Base-by-base conservation (phyloP, 257 asterid genomes). In the Linaria vulgaris region DNA sequence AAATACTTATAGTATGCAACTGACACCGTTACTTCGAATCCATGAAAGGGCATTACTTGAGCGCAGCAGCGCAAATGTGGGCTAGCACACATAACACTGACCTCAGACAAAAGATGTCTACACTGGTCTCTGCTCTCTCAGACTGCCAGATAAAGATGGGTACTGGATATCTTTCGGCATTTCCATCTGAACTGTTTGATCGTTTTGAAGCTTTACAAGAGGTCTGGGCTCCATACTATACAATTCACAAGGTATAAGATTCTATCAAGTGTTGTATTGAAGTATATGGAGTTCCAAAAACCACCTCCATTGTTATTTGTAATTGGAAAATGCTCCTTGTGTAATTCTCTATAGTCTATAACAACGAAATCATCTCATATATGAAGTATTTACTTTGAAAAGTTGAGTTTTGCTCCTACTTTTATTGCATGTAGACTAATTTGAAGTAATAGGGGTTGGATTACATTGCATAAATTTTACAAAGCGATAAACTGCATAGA, bases 161-260 rank as follows among this genome's bases (percentile, higher is more conserved):
- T 12, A 78, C 84, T 7, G 98, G 98, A 0, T 91, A 91, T 79
- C 95, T 91, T 71, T 86, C 96, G 1, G 98, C 96, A 39, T 91
- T 91, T 61, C 96, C 98, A n/a, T 54, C 95, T 2, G 96, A 88
- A 17, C 56, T 72, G 47, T 91, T 91, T 37, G 96, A 91, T 63
- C 86, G 87, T 0, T 74, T 88, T 64, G 98, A 88, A 73, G 79
- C 83, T 56, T 52, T 91, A 57, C 14, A 69, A 63, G 58, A 73
- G 50, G 98, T 91, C n/a, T 91, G 98, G 98, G 96, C 98, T 37
- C 98, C 98, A 3, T 92, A 92, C 76, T 92, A 89, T 69, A 89
- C 98, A 9, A 85, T 89, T 46, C 98, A 92, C 85, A 92, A 92
- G 99, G 99, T 92, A 63, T 21, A 67, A 56, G 60, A 21, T 39